Base-by-base conservation (phyloP, 768 basidiomycete genomes). In the Mycena latifolia region DNA sequence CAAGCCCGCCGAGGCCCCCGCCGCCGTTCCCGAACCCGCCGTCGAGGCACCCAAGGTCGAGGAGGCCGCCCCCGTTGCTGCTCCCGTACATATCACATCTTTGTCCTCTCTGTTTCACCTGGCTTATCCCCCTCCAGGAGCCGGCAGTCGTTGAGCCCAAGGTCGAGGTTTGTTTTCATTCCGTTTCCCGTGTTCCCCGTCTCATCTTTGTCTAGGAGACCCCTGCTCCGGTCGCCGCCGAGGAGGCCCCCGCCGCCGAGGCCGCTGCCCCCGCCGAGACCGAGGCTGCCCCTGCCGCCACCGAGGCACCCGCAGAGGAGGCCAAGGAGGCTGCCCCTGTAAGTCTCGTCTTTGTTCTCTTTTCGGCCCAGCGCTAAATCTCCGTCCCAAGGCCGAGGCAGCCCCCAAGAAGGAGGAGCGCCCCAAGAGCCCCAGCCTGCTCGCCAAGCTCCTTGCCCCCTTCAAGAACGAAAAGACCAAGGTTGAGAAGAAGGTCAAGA, bases 381-480 rank as follows among this genome's bases (percentile, higher is more conserved):
- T 58, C 25, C 18, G 53, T 37, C 39, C 15, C 22, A 14, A 90
- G 75, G 80, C 82, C 55, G 82, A 85, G 66, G 62, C 77, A 15
- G 29, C 55, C 51, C 77, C 81, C 31, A 90, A 91, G 87, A 93
- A 93, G 84, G 90, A 93, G 71, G 89, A 92, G 41, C 85, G 86
- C 71, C 91, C 92, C 72, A 92, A 90, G 88, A 93, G 92, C 81
- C 92, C 93, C 20, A 81, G 87, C 56, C 74, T 95, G 70, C 84
- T 96, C 62, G 76, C 88, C 72, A 95, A 92, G 80, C 81, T 96
- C 67, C 89, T 96, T 64, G 89, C 89, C 29, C 86, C 91, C 45
- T 90, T 95, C 86, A 93, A 92, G 82, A 82, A 78, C 60, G 88
- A 89, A 71, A 92, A 85, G 80, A 83, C 78, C 69, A 84, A 85